phyloP scores from a whole-genome alignment of 2,329 filamentous ascomycete genomes.

The Pseudocercospora eumusae region DNA sequence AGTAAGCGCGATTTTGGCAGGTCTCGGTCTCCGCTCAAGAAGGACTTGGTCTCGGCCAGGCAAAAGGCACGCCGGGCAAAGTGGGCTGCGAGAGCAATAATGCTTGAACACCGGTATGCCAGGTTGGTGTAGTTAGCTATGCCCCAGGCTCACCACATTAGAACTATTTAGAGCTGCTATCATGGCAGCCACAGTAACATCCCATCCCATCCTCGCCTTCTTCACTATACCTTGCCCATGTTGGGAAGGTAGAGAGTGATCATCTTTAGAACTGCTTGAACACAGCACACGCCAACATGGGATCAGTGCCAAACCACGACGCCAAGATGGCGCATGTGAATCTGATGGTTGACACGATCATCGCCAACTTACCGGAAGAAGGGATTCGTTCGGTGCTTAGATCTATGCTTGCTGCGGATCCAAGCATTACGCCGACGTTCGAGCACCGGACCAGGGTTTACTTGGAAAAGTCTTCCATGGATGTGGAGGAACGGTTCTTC shows the following conservation, averaged over 20 bases:
- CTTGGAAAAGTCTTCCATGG: slow-evolving; percentile 12
- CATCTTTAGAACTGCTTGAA: not conserved
- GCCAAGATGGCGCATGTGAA: slow-evolving; percentile 29
- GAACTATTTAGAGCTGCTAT: slow-evolving; percentile 1
- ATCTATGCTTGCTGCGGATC: slow-evolving; percentile 24
- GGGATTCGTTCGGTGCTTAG: slow-evolving; percentile 23
- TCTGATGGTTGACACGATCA: slow-evolving; percentile 27
- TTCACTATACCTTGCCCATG: not conserved
- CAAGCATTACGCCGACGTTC: slow-evolving; percentile 21
- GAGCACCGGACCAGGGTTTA: slow-evolving; percentile 20
- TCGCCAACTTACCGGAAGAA: slow-evolving; percentile 22
- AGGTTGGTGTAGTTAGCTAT: not conserved
- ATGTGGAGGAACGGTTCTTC: not conserved
- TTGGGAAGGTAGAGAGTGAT: not conserved
- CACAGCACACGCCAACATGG: not conserved
- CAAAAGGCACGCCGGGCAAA: not conserved
- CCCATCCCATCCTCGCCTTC: not conserved
- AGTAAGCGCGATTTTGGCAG: not conserved
- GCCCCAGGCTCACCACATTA: not conserved
- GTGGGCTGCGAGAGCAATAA: not conserved
- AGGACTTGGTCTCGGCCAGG: not conserved
- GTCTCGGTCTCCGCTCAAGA: not conserved
- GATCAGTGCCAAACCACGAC: not conserved
- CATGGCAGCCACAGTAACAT: not conserved
- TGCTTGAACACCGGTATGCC: slow-evolving; percentile 3